Base-by-base conservation (phyloP, 2,329 filamentous ascomycete genomes). In the Salinomyces thailandicus region DNA sequence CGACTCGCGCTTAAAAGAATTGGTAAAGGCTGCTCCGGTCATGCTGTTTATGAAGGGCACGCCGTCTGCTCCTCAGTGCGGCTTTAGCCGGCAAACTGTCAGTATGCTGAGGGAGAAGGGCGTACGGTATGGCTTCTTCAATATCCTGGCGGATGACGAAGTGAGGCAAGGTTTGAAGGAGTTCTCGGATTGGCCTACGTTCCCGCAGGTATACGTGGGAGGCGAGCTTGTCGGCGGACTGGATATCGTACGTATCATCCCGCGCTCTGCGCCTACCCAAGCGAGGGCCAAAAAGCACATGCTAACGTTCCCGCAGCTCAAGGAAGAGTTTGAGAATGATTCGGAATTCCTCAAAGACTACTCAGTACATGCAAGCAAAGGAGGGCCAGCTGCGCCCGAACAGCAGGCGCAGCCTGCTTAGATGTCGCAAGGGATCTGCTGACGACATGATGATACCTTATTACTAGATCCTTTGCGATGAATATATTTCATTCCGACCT, bases 41-140 rank as follows among this genome's bases (percentile, higher is more conserved):
- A 98, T 98, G 91, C 70, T 98, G 18, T 98, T 98, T 63, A 94
- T 94, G 85, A 94, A 94, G 67, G 87, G 86, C n/a, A 93, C 85
- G 2, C 86, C 86, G 0, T 84, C 79, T 47, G 73, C 77, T 19
- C 86, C 86, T 1, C 83, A 93, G 62, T 94, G 87, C 55, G 86
- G 91, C 2, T 98, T 98, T 64, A 93, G 85, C 48, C 71, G 89
- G 49, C 86, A 95, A 65, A 67, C 94, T 30, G 91, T 98, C 29
- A 78, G 69, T 17, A 75, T 98, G 31, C 65, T 98, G 52, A 75
- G 91, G 35, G 89, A 96, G 64, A 80, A 85, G 57, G 81, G 81
- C 33, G 82, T 98, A 42, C 85, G 93, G 59, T 98, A 96, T 60
- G 91, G 91, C 14, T 98, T 98, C 70, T 98, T 98, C 71, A 96